Percentiles rank a stretch among this genome's conserved stretches.
Conservation (phyloP, 768 basidiomycete genomes). For the Tubosaeta brunneosetosa region DNA sequence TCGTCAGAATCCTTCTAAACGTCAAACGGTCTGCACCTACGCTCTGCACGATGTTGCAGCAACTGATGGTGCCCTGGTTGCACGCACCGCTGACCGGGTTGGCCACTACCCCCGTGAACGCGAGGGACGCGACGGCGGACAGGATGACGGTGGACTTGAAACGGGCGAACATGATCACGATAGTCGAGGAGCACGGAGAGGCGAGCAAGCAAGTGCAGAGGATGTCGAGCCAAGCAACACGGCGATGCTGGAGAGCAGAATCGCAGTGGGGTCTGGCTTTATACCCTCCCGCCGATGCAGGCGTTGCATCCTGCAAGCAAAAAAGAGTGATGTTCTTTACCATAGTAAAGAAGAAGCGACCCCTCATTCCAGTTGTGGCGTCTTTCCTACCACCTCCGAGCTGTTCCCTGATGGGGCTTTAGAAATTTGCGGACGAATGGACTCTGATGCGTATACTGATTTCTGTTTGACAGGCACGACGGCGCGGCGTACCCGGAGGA, state of each 20-base stretch:
- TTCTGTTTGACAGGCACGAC: neutral
- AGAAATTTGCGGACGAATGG: no score
- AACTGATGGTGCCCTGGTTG: slow-evolving; percentile 6
- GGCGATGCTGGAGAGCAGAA: neutral
- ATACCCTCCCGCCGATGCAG: slow-evolving; percentile 10
- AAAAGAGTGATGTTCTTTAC: neutral
- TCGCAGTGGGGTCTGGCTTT: neutral
- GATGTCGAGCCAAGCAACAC: neutral
- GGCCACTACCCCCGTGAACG: neutral
- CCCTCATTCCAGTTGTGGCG: slow-evolving; percentile 5
- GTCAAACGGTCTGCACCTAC: slow-evolving; percentile 1
- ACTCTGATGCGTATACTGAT: neutral
- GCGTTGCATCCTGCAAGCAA: neutral
- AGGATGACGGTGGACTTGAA: slow-evolving; percentile 11
- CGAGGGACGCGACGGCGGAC: slow-evolving; percentile 8
- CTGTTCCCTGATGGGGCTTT: no score
- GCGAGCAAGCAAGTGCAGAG: neutral
- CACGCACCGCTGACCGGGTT: slow-evolving; percentile 1
- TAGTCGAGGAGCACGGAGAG: neutral
- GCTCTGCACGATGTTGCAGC: slow-evolving; percentile 1
- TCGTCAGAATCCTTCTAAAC: neutral
- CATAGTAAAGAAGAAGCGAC: slow-evolving; percentile 3
- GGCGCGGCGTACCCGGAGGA: neutral
- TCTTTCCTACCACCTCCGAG: slow-evolving; percentile 1
- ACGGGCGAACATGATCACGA: slow-evolving; percentile 10